These are phyloP conservation scores for Lactarius sp. DNA, from an alignment of 768 basidiomycete genomes.

Conservation along the genomic window DNA sequence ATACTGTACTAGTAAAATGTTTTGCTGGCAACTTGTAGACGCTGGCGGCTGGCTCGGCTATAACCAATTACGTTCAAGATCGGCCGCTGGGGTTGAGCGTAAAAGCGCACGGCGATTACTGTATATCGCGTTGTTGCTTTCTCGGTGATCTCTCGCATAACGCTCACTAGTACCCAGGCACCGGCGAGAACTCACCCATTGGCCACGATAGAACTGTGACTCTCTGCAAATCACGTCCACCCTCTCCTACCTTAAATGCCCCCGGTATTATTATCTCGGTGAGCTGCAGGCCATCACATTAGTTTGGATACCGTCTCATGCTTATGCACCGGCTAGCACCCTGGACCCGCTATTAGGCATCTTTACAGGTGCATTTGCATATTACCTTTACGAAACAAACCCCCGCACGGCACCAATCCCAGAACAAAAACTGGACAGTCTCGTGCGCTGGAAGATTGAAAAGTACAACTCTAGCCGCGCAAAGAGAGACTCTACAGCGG, in stretches of 20 bases:
- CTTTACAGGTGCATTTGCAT: constrained; percentile 74
- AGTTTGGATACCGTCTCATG: background rate
- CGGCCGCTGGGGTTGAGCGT: background rate
- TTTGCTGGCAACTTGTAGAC: constrained; percentile 11
- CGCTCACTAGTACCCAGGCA: too few species aligned
- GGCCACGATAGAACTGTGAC: background rate
- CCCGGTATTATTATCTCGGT: constrained; percentile 37
- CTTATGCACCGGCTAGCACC: constrained; percentile 38
- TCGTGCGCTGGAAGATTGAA: constrained; percentile 65
- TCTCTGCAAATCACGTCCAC: background rate
- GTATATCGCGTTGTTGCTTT: too few species aligned
- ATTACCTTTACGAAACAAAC: constrained; percentile 74
- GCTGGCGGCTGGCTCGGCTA: constrained; percentile 9
- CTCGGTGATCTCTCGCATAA: too few species aligned
- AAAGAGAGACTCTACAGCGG: constrained; percentile 20
- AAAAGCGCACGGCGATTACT: background rate
- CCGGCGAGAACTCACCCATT: too few species aligned
- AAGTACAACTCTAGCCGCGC: constrained; percentile 33
- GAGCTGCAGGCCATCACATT: background rate
- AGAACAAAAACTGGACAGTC: constrained; percentile 49
- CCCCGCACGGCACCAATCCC: constrained; percentile 62
- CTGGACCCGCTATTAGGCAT: constrained; percentile 71
- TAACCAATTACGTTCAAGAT: background rate
- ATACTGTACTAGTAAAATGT: background rate
- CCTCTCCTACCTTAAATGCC: constrained; percentile 34